Evolutionary conservation across 805 yeast genomes (phyloP).

Genomic region (Candida silvatica): DNA sequence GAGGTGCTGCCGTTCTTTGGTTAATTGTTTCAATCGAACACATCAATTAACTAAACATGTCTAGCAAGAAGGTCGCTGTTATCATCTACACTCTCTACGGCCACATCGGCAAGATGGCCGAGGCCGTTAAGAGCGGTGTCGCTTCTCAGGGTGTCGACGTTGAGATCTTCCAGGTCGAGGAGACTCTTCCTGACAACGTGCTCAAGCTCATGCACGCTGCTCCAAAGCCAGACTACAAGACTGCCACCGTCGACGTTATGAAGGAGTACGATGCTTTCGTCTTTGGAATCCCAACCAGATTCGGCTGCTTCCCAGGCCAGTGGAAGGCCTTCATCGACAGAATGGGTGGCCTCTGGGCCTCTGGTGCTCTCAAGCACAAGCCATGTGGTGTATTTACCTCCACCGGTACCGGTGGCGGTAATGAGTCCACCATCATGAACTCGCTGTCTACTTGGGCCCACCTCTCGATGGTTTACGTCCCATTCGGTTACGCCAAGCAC

Average conservation of each 20-base stretch:
- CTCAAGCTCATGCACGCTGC: slow-evolving; percentile 61
- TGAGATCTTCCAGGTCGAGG: slow-evolving; percentile 71
- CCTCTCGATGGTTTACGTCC: slow-evolving; percentile 71
- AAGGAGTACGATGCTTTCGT: slow-evolving; percentile 62
- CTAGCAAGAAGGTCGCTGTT: slow-evolving; percentile 24
- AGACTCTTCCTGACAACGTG: slow-evolving; percentile 61
- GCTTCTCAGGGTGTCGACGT: slow-evolving; percentile 64
- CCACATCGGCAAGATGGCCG: slow-evolving; percentile 64
- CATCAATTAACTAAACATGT: background rate
- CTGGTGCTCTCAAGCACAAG: slow-evolving; percentile 63
- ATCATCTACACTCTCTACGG: slow-evolving; percentile 78
- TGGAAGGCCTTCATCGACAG: slow-evolving; percentile 68
- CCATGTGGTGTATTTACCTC: slow-evolving; percentile 65
- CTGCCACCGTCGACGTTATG: slow-evolving; percentile 49
- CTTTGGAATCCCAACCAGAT: slow-evolving; percentile 78
- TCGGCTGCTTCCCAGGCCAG: slow-evolving; percentile 69
- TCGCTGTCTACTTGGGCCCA: slow-evolving; percentile 55
- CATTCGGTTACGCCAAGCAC: slow-evolving; percentile 60
- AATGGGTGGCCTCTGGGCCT: slow-evolving; percentile 71
- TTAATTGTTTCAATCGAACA: slow-evolving; percentile 3
- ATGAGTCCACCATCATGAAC: slow-evolving; percentile 57
- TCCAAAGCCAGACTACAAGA: slow-evolving; percentile 44
- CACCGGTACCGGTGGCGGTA: slow-evolving; percentile 72
- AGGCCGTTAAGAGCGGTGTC: slow-evolving; percentile 60
- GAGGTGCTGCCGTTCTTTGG: background rate